Evolutionary conservation across 208 protist species (phyloP), one percentile per base, ranked within the genome.

Genomic region (Lotmaria passim): DNA sequence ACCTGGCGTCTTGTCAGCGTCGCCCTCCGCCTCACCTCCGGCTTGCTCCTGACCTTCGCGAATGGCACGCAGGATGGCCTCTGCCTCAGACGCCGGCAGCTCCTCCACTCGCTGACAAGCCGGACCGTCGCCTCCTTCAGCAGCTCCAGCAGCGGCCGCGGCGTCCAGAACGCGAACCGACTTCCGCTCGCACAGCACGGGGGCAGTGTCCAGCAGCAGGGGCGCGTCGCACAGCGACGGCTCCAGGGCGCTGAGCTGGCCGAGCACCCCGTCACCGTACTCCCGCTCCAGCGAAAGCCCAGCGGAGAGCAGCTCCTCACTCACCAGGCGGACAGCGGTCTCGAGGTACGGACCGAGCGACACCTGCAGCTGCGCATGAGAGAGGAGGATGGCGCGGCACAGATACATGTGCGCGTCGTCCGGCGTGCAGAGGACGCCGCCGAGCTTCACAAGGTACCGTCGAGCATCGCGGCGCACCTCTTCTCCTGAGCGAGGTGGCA

Each of bases 381-480:
- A 73, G 11, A 87, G 51, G 24, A 80, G 41, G 17, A 83, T 62
- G 1, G 81, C 73, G 17, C 81, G 76, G 59, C 69, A 75, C 52
- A 87, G 70, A 38, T 79, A 79, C 24, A 38, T 64, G 73, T 87
- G 81, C 7, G 81, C 81, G 58, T 87, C 81, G 41, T 87, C 81
- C 5, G 69, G 66, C 3, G 69, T 81, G 64, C 81, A 87, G 23
- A 78, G 46, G 4, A 79, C 55, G 28, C 69, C 75, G 31, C 53
- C 67, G 2, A 86, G 66, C 64, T 72, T 79, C 33, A 79, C 76
- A n/a, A 75, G 43, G 61, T 82, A 86, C 3, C 75, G 68, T 23
- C 43, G 63, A 4, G 66, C 60, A 47, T 86, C 73, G 15, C 64
- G 66, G 4, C 80, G 74, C 8, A 71, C 36, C 47, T 76, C 72